Base-by-base conservation (phyloP, 768 basidiomycete genomes). In the Tricholoma terreum region DNA sequence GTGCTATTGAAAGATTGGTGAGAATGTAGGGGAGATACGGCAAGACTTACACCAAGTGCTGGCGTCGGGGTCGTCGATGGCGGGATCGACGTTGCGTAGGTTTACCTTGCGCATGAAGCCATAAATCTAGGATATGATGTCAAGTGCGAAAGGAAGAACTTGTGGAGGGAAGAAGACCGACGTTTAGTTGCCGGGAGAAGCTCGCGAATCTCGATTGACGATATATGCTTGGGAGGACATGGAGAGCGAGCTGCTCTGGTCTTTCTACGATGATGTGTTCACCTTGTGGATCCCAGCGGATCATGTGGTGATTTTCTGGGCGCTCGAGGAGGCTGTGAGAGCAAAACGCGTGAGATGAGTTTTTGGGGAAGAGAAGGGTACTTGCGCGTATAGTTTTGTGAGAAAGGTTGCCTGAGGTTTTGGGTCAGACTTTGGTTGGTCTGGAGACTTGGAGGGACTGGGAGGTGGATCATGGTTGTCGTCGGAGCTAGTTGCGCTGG, bases 51-150 rank as follows among this genome's bases (percentile, higher is more conserved):
- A 94, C 94, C 94, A 97, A 61, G 93, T 94, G 72, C 91, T 94
- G 12, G 93, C 94, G 76, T 97, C 94, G 60, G 93, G 93, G 75
- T 96, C 94, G 75, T 92, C 90, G 64, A 94, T 94, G 60, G 90
- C 92, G 61, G 91, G 90, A 78, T 95, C 93, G 72, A 94, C 89
- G 76, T 95, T 94, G 71, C 92, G 89, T 65, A 95, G 81, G 78
- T 94, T 95, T 70, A 96, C 91, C 74, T 96, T 95, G 75, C 94
- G 92, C 92, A 95, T 95, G 80, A 94, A 97, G 63, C 94, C 94
- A 78, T 97, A 97, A 75, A 97, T 97, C 94, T 96, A 65, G 57
- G 52, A 10, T 8, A 33, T 52, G 56, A 60, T 65, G 64, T 55
- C 66, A 68, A 57, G 61, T 60, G 54, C 60, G 35, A 55, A 56